phyloP scores from a whole-genome alignment of 148 eudicot species.

The Cornus controversa region DNA sequence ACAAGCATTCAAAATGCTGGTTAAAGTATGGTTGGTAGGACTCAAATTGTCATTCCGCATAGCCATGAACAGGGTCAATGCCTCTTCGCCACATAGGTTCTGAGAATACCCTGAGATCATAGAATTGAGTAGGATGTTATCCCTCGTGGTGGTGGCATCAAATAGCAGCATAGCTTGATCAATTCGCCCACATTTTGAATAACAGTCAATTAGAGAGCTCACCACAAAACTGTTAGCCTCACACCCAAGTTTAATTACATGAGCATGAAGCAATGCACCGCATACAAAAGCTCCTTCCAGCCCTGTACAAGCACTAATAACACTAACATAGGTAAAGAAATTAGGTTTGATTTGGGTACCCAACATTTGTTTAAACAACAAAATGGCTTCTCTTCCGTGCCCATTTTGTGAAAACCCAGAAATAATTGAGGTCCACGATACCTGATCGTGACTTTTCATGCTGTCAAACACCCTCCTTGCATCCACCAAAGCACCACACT shows the following conservation, averaged over 20 bases:
- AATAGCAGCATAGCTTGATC: conserved; percentile 28
- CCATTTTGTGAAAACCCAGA: conserved; percentile 32
- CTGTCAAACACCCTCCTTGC: conserved; percentile 42
- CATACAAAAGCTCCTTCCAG: conserved; percentile 20
- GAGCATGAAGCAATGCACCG: conserved; percentile 38
- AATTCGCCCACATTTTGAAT: conserved; percentile 38
- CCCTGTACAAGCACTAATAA: conserved; percentile 27
- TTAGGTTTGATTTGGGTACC: conserved; percentile 30
- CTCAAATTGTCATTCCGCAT: conserved; percentile 24
- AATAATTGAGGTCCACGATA: conserved; percentile 50
- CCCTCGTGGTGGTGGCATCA: conserved; percentile 18
- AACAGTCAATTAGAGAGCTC: conserved; percentile 38
- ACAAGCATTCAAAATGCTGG: conserved; percentile 41
- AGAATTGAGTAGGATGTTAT: conserved; percentile 34
- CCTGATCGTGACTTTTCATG: conserved; percentile 40
- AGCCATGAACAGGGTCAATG: conserved; percentile 28
- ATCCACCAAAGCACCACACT: conserved; percentile 26
- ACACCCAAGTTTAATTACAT: conserved; percentile 34
- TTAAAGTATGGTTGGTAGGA: conserved; percentile 33
- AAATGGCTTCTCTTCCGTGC: conserved; percentile 22
- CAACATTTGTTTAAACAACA: conserved; percentile 40
- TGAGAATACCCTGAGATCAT: conserved; percentile 42
- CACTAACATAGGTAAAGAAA: conserved; percentile 39
- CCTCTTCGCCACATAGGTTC: conserved; percentile 25
- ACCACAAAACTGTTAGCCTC: conserved; percentile 24